Base-by-base conservation (phyloP, 2,329 filamentous ascomycete species). In the Raffaelea arxii region DNA sequence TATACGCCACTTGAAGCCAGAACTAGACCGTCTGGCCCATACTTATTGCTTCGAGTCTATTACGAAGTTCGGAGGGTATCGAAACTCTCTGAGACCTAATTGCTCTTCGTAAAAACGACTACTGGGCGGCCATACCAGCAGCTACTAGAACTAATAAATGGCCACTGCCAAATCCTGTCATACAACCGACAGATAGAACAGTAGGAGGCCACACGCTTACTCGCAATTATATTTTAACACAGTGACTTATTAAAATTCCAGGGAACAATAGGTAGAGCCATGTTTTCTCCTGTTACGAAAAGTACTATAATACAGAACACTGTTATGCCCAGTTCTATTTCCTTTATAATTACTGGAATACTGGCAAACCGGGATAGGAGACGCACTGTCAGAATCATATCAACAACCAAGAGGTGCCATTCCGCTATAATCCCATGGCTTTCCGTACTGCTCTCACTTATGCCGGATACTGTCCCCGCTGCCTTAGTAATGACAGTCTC, bases 321-420 rank as follows among this genome's bases (percentile, higher is more conserved):
- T 19, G 44, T 12, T 42, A 42, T 42, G 14, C 21, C 12, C 16
- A 46, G 38, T 46, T 46, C 12, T 46, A 19, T 24, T 42, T 46
- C 39, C n/a, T 46, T 41, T 46, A 25, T 21, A 46, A 22, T 18
- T n/a, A n/a, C 16, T 46, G 23, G 16, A 25, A 24, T 24, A 46
- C 38, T 19, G 42, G 38, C 21, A 24, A 46, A 25, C n/a, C 22
- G 2, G 39, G 30, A 22, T 46, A 30, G 19, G 25, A 46, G 21
- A 38, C 21, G 5, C 11, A 46, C 19, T 46, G 14, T 19, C 16
- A 30, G 4, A 19, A 27, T 5, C 25, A 44, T 25, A 44, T 44
- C 21, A n/a, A 44, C 16, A 44, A 44, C 12, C 19, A 44, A 44
- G 19, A 44, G 12, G 14, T 19, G 22, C 40, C 24, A 27, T 42